Evolutionary conservation across 2,329 filamentous ascomycete genomes (phyloP).

Genomic region (Ophioceras dolichostomum): DNA sequence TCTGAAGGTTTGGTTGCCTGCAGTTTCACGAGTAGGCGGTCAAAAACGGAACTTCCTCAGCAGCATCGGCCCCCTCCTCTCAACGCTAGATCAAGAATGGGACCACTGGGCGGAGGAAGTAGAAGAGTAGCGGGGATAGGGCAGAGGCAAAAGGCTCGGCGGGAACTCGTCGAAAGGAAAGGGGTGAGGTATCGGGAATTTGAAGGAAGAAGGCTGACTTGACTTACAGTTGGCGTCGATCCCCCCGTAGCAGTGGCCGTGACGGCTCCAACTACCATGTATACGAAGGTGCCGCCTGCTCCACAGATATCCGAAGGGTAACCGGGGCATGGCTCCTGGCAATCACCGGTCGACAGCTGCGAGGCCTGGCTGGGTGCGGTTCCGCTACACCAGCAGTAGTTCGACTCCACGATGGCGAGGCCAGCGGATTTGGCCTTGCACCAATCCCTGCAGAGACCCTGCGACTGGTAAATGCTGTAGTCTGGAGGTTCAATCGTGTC

Average conservation of each 20-base stretch:
- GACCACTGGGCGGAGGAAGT: too few relatives aligned
- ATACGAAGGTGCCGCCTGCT: conserved; percentile 48
- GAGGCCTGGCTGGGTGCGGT: conserved; percentile 40
- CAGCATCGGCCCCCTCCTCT: too few relatives aligned
- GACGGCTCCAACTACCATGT: conserved; percentile 43
- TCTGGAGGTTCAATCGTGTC: conserved; percentile 23
- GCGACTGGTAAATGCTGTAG: conserved; percentile 48
- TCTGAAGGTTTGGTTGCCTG: too few relatives aligned
- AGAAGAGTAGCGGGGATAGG: too few relatives aligned
- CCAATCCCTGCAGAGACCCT: conserved; percentile 52
- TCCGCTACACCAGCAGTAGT: conserved; percentile 65
- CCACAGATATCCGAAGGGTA: conserved; percentile 57
- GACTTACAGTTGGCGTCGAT: too few relatives aligned
- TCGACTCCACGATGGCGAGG: conserved; percentile 54
- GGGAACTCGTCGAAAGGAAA: too few relatives aligned
- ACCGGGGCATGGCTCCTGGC: conserved; percentile 52
- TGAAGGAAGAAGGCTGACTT: too few relatives aligned
- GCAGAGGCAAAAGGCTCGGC: too few relatives aligned
- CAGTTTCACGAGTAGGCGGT: too few relatives aligned
- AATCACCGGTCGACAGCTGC: conserved; percentile 30
- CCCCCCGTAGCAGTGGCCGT: conserved; percentile 40
- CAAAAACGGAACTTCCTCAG: too few relatives aligned
- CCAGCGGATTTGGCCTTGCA: conserved; percentile 45
- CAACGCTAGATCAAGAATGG: too few relatives aligned
- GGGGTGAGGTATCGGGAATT: too few relatives aligned